Evolutionary conservation across 139 green algal genomes (phyloP), one percentile per base, ranked within the genome.

Genomic region (Parachlorella kessleri): DNA sequence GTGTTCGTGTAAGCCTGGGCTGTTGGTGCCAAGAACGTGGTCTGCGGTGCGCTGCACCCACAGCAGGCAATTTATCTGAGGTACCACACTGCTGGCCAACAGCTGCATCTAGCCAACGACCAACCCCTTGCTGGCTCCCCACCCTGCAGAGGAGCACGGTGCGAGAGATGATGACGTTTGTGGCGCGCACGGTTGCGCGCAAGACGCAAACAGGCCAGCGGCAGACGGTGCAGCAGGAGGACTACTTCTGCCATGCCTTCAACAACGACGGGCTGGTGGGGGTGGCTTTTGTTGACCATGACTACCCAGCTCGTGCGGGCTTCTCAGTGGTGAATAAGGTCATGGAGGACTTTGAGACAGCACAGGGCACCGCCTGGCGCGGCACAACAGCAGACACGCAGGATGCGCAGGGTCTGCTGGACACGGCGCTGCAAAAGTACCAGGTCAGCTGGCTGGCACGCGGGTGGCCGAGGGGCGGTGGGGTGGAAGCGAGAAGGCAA

Each of bases 291-390:
- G 91, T 90, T 53, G 96, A 98, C 82, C 81, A 82, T 10, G 94
- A 98, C 38, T 99, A 99, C 83, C 96, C 97, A 5, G 87, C 85
- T 0, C 91, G 95, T 3, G 93, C 94, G 6, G 96, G 96, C 1
- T 99, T 99, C 86, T 96, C 91, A 48, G 93, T 99, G 32, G 92
- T 99, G 32, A 93, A 91, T 64, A 96, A 95, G 54, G 78, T 93
- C 33, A 38, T 96, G 37, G 92, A 95, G 38, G 91, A 95, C 55
- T 95, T 90, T 67, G 70, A 79, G 39, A 63, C 82, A 64, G 66
- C 80, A 2, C 42, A 77, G 39, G 88, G 86, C 9, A 84, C 94
- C 8, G 75, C 77, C 38, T 99, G 95, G 95, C 86, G 84, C 18
- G 83, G 78, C 1, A 76, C 87, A 21, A 88, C 86, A 4, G 83